These are phyloP conservation scores for Stramenopiles sp. DNA, from an alignment of 352 stramenopile species.

Conservation along the genomic window DNA sequence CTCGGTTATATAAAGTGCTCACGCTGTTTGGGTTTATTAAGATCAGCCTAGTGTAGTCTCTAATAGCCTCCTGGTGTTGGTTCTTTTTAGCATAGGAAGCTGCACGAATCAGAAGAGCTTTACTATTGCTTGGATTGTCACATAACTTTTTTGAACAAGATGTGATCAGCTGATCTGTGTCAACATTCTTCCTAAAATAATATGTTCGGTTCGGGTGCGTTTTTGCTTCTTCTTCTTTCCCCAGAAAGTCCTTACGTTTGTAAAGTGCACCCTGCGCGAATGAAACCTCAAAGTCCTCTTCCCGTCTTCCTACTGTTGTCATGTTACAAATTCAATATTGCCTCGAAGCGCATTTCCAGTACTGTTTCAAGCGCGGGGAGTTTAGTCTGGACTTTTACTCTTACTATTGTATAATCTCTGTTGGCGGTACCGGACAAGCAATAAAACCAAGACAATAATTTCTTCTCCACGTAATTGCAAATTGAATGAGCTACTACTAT, in stretches of 20 bases:
- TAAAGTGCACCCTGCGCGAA: constrained; percentile 22
- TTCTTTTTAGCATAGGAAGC: constrained; percentile 51
- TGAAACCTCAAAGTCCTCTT: too few relatives aligned
- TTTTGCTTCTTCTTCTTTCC: constrained; percentile 38
- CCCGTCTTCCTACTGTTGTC: too few relatives aligned
- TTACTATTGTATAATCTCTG: too few relatives aligned
- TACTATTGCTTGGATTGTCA: constrained; percentile 35
- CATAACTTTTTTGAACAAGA: constrained; percentile 41
- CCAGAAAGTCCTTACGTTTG: constrained; percentile 51
- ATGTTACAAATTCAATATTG: too few relatives aligned
- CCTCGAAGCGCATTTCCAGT: too few relatives aligned
- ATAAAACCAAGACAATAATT: too few relatives aligned
- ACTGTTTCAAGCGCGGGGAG: too few relatives aligned
- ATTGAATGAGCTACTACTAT: too few relatives aligned
- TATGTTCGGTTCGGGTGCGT: constrained; percentile 44
- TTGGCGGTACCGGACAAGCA: too few relatives aligned
- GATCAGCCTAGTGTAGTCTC: constrained; percentile 33
- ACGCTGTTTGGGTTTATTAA: constrained; percentile 32
- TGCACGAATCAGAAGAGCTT: constrained; percentile 43
- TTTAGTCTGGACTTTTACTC: too few relatives aligned
- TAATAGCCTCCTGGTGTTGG: constrained; percentile 30
- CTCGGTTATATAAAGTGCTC: constrained; percentile 43
- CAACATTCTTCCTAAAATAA: constrained; percentile 44
- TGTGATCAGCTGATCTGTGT: constrained; percentile 49
- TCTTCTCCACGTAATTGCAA: too few relatives aligned